Base-by-base conservation (phyloP, 2,329 filamentous ascomycete genomes). In the Pseudogymnoascus sp. region DNA sequence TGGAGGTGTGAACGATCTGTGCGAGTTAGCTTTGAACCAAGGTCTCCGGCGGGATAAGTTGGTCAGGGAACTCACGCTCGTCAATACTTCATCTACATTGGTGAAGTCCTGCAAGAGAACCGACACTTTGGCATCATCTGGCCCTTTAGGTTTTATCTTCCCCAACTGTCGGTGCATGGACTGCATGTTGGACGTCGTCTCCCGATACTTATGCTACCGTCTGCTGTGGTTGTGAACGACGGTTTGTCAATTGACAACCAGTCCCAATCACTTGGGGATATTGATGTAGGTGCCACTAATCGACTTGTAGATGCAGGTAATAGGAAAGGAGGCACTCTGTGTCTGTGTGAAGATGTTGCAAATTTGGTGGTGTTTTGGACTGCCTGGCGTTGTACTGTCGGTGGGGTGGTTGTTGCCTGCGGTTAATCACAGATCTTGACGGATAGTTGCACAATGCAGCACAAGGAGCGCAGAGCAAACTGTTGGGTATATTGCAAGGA, bases 81-180 rank as follows among this genome's bases (percentile, higher is more conserved):
- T 82, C 67, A 95, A 81, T 72, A 93, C 83, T 68, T 84, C 84
- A 74, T 95, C 89, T 25, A 88, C 89, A 74, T 93, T 87, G 69
- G 91, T 88, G 72, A 92, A 95, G 71, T 95, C 90, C 69, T 85
- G 87, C 63, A 96, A 78, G 62, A 95, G 79, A 50, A 88, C 82
- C 10, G 87, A 86, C 53, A 93, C 86, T 72, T 91, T 88, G 67
- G 87, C 87, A 73, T 91, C 88, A 75, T 95, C 89, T 23, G 87
- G 85, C 66, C 86, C 77, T 69, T 79, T 83, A 71, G 84, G 85
- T 76, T 86, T 82, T 72, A 93, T 84, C 75, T 84, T 87, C 66
- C 89, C 89, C 69, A 93, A 88, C 71, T 88, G 85, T 67, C 90
- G 81, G 72, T 92, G 87, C 76, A 95, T 83, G 50, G 84, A 84